Base-by-base conservation (phyloP, 306 rosid species). In the Vicia sativa region DNA sequence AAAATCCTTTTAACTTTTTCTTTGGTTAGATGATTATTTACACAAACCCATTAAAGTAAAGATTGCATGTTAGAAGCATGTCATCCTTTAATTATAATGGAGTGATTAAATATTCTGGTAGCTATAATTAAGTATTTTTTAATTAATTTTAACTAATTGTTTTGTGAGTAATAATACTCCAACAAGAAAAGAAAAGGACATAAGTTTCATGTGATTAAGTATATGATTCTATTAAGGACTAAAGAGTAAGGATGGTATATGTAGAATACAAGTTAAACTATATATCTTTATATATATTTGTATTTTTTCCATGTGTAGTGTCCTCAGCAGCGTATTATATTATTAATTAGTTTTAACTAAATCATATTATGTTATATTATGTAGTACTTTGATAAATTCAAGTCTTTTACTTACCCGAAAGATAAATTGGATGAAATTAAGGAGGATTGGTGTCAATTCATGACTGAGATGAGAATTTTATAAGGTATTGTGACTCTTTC, bases 31-130 rank as follows among this genome's bases (percentile, higher is more conserved):
- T 5, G 57, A 68, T 42, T 42, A 13, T 69, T 76, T 52, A 67
- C 70, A 76, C 78, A 65, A 73, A 68, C 56, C 60, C 34, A 69
- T 78, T 68, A 69, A 79, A 77, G 79, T 71, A 72, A 81, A 72
- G 56, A 67, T 71, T 68, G 78, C 87, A 84, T 82, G 83, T 84
- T 86, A 77, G 77, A 84, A 86, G 81, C 81, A 73, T 79, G 78
- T 14, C 34, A 74, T 52, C 63, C 67, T 18, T 67, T 83, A n/a
- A 63, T 43, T 19, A 4, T 9, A n/a, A 18, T 69, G 54, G 66
- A 76, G 78, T 62, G 62, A 70, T 81, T 21, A 72, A 55, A 77
- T 68, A 78, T 78, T 67, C 76, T 11, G 74, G 54, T 68, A 82
- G 56, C 76, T 76, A 78, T 83, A 31, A 31, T 31, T 72, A 80